Percentiles rank a stretch among this genome's conserved stretches.
These are phyloP conservation scores for Chrysosporium keratinophilum DNA, from an alignment of 2,329 filamentous ascomycete genomes.

Conservation along the genomic window DNA sequence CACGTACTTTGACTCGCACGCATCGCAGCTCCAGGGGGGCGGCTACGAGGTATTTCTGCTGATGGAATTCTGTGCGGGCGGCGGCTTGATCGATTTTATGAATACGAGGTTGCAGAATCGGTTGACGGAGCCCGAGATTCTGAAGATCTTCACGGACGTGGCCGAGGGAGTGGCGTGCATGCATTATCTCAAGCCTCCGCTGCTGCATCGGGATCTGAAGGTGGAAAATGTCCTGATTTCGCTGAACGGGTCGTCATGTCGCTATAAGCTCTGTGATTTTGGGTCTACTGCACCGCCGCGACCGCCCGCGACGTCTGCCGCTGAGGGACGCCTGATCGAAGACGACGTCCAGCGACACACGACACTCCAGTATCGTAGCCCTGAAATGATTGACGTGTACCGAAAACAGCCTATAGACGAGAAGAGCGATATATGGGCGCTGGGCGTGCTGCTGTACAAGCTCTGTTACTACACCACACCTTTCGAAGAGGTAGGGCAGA, in stretches of 20 bases:
- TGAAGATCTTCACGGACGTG: slow-evolving; percentile 93
- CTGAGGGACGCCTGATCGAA: slow-evolving; percentile 84
- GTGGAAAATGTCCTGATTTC: slow-evolving; percentile 96
- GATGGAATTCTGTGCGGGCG: slow-evolving; percentile 95
- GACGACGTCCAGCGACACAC: slow-evolving; percentile 97
- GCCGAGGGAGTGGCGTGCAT: slow-evolving; percentile 95
- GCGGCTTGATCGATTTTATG: slow-evolving; percentile 98
- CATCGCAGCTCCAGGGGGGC: slow-evolving; percentile 80
- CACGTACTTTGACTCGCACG: slow-evolving; percentile 96
- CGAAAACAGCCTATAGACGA: slow-evolving; percentile 93
- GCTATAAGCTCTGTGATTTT: slow-evolving; percentile 98
- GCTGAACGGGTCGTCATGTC: slow-evolving; percentile 51
- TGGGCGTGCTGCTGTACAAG: slow-evolving; percentile 93
- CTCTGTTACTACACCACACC: slow-evolving; percentile 98
- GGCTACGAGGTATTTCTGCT: slow-evolving; percentile 97
- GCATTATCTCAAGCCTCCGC: slow-evolving; percentile 92
- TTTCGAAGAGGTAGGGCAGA: slow-evolving; percentile 94
- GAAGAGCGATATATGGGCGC: slow-evolving; percentile 96
- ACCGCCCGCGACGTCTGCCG: slow-evolving; percentile 72
- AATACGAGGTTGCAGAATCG: slow-evolving; percentile 94
- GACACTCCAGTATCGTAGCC: slow-evolving; percentile 91
- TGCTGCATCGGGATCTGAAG: slow-evolving; percentile 90
- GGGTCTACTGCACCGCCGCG: slow-evolving; percentile 78
- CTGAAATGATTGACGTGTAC: slow-evolving; percentile 98
- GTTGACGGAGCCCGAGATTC: slow-evolving; percentile 90